Conservation (phyloP, 768 basidiomycete species). For the Tylopilus rubrobrunneus region DNA sequence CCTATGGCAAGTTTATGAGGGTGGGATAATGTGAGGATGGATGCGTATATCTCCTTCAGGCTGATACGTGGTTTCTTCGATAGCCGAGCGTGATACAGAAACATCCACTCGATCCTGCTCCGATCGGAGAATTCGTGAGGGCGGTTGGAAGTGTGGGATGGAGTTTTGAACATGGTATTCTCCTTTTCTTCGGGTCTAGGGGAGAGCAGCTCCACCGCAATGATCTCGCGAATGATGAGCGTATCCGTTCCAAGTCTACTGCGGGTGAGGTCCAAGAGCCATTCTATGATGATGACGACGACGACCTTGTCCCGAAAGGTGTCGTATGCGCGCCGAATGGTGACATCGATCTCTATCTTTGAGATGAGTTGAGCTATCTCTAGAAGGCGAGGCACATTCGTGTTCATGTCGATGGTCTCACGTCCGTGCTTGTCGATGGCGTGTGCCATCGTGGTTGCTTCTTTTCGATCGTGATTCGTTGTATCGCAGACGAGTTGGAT, state of each 20-base stretch:
- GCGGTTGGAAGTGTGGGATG: slow-evolving; percentile 34
- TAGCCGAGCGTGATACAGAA: slow-evolving; percentile 76
- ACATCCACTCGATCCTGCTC: slow-evolving; percentile 67
- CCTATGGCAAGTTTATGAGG: slow-evolving; percentile 77
- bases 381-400: slow-evolving; percentile 49
- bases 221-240: slow-evolving; percentile 64
- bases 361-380: slow-evolving; percentile 76
- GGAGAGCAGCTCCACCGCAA: slow-evolving; percentile 65
- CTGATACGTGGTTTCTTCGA: slow-evolving; percentile 84
- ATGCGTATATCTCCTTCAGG: slow-evolving; percentile 79
- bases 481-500: slow-evolving; percentile 64
- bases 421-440: slow-evolving; percentile 77
- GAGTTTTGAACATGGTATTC: slow-evolving; percentile 40
- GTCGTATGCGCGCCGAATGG: slow-evolving; percentile 81
- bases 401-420: slow-evolving; percentile 74
- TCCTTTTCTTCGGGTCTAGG: slow-evolving; percentile 46
- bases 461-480: slow-evolving; percentile 47
- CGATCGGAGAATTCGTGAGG: slow-evolving; percentile 43
- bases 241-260: slow-evolving; percentile 66
- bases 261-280: slow-evolving; percentile 78
- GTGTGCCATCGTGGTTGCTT: slow-evolving; percentile 53
- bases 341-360: slow-evolving; percentile 89
- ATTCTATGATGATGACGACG: slow-evolving; percentile 72
- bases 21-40: slow-evolving; percentile 65
- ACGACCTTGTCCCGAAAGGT: slow-evolving; percentile 86